These are phyloP conservation scores for Lolium perenne DNA, from an alignment of 176 grass and related monocot genomes.

Conservation along the genomic window DNA sequence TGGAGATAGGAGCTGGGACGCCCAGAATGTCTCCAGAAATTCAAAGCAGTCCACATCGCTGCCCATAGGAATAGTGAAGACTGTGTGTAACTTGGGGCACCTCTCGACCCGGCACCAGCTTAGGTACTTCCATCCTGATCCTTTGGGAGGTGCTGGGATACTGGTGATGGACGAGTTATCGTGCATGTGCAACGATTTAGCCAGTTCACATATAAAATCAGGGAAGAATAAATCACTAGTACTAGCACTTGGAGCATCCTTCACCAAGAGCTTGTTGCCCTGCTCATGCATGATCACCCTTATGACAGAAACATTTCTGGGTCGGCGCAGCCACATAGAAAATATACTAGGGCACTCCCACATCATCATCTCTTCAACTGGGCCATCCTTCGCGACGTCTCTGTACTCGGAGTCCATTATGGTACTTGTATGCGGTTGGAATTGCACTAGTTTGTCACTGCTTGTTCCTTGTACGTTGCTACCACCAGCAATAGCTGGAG, in stretches of 20 bases:
- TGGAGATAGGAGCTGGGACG: not conserved
- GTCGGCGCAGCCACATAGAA: too few relatives aligned
- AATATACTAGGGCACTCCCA: too few relatives aligned
- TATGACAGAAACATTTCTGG: too few relatives aligned
- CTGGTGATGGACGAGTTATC: not conserved
- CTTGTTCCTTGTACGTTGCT: not conserved
- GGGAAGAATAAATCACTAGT: not conserved
- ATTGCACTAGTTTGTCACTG: not conserved
- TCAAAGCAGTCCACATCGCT: not conserved
- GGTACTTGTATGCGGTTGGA: not conserved
- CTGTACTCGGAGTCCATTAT: too few relatives aligned
- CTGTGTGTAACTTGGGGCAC: not conserved
- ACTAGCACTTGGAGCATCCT: not conserved
- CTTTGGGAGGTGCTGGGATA: not conserved
- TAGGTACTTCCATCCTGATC: not conserved
- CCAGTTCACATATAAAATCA: not conserved
- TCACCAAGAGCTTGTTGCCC: not conserved
- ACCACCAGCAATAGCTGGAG: too few relatives aligned
- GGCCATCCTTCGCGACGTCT: not conserved
- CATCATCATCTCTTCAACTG: not conserved
- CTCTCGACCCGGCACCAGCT: constrained; percentile 21
- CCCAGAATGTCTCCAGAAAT: not conserved
- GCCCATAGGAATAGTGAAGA: not conserved
- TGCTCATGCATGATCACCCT: not conserved
- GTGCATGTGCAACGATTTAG: not conserved